These are phyloP conservation scores for Daldinia concentrica DNA, from an alignment of 495 filamentous ascomycete species.

Conservation along the genomic window DNA sequence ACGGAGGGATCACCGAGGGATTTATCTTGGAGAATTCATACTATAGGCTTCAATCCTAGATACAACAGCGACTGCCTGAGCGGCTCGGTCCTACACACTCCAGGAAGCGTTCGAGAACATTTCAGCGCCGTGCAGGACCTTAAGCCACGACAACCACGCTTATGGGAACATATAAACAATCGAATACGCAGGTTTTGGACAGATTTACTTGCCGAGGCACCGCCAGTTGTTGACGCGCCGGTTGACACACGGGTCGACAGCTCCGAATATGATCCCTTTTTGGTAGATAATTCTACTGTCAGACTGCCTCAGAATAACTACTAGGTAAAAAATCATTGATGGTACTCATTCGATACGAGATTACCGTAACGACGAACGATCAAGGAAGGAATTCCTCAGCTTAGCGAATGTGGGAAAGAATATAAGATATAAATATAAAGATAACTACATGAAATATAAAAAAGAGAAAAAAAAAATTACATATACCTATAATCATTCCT, in stretches of 20 bases:
- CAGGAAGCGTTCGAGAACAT: not conserved
- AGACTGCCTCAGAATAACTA: no score
- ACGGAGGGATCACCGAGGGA: not conserved
- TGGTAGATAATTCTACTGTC: no score
- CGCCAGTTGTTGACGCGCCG: no score
- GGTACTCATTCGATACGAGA: no score
- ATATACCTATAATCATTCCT: slow-evolving; percentile 23
- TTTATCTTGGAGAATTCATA: not conserved
- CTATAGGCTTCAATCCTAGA: not conserved
- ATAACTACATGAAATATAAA: slow-evolving; percentile 20
- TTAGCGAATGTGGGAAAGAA: no score
- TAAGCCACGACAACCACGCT: not conserved
- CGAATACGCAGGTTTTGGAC: not conserved
- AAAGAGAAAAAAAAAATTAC: no score
- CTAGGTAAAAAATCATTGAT: no score
- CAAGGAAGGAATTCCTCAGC: no score
- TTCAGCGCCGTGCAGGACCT: not conserved
- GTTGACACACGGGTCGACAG: no score
- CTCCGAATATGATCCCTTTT: no score
- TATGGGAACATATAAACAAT: not conserved
- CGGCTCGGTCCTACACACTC: not conserved
- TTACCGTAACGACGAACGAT: no score
- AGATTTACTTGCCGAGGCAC: no score
- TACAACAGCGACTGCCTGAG: not conserved
- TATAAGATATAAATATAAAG: not conserved